Evolutionary conservation across 1,284 basidiomycete species (phyloP).

Genomic region (Chalciporus piperatoides): DNA sequence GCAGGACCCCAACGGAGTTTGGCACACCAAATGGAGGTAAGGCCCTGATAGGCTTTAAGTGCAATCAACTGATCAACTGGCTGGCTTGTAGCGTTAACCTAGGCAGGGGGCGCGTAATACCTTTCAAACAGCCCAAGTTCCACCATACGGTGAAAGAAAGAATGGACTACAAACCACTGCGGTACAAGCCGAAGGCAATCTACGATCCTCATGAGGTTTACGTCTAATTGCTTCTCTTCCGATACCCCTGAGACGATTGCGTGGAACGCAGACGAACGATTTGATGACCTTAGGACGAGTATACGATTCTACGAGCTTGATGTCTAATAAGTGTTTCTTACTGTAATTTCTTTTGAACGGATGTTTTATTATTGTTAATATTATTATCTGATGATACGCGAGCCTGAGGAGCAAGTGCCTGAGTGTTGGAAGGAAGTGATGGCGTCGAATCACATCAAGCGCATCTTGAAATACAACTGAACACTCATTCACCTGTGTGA

Average conservation of each 20-base stretch:
- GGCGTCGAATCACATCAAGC: no score
- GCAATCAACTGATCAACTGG: slow-evolving; percentile 8
- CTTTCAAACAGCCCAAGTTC: slow-evolving; percentile 24
- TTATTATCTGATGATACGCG: no score
- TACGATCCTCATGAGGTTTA: slow-evolving; percentile 22
- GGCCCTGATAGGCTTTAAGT: neutral
- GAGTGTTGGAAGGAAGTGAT: no score
- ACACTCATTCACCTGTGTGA: no score
- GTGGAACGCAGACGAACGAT: neutral
- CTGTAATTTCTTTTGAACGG: neutral
- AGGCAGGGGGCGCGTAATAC: slow-evolving; percentile 30
- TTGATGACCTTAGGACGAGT: neutral
- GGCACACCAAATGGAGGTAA: slow-evolving; percentile 29
- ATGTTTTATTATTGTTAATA: neutral
- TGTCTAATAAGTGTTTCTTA: no score
- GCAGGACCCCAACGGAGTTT: slow-evolving; percentile 29
- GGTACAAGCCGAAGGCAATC: slow-evolving; percentile 28
- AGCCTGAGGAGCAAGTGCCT: no score
- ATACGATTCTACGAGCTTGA: neutral
- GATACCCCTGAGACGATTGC: neutral
- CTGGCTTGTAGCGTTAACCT: slow-evolving; percentile 24
- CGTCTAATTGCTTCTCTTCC: slow-evolving; percentile 19
- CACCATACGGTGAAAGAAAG: slow-evolving; percentile 33
- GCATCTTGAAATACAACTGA: no score
- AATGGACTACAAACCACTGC: slow-evolving; percentile 22